Base-by-base conservation (phyloP, 2,329 filamentous ascomycete species). In the Bretziella fagacearum region DNA sequence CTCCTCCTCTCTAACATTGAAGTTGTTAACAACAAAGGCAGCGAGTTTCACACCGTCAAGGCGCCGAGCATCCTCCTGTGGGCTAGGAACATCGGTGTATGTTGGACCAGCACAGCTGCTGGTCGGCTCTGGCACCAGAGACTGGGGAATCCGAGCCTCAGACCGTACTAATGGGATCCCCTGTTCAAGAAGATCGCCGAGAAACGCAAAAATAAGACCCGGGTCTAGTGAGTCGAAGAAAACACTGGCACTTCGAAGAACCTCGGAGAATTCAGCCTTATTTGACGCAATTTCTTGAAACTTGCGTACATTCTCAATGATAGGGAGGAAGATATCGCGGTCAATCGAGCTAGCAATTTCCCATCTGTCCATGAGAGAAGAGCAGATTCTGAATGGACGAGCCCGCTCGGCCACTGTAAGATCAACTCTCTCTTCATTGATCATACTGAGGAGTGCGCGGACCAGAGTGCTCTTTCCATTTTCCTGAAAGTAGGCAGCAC, bases 171-270 rank as follows among this genome's bases (percentile, higher is more conserved):
- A 17, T 11, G 40, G 40, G 46, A 78, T 64, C n/a, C 73, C 67
- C 54, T 77, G 69, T 1, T 70, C 69, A 50, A 91, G 65, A 35
- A 91, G 69, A 10, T 74, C 67, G 48, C 84, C 66, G 48, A 94
- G 69, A 58, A 93, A 84, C 41, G 81, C 79, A 68, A 93, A 98
- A 40, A 98, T 94, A 17, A 96, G 68, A 6, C 83, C 81, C 56
- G 87, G 93, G 62, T 98, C 91, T 32, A 96, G 89, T 4, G 89
- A 89, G 58, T 98, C 91, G 55, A 98, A 98, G 63, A 98, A 98
- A 33, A 91, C 81, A 58, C 83, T 93, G 4, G 89, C 91, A 58
- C 89, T 96, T 54, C 84, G 78, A 54, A 96, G 71, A 2, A 96
- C 86, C 60, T 98, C 91, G 11, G 77, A 71, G 52, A 91, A 85